Conservation (phyloP, 192 early-diverging fungal species). For the Coemansia sp. region DNA sequence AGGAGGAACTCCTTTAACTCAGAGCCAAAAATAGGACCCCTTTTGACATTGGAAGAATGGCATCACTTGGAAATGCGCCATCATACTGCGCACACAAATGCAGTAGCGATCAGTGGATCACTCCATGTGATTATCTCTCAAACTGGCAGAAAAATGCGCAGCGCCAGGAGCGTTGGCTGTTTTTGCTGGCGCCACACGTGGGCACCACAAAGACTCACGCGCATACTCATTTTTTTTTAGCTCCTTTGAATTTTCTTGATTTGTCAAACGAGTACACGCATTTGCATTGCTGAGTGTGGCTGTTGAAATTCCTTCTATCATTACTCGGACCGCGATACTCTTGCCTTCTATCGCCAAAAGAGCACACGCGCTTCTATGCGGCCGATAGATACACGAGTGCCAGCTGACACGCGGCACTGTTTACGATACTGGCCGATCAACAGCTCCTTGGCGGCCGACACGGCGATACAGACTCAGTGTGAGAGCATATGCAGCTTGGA, state of each 20-base stretch:
- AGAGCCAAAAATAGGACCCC: background rate
- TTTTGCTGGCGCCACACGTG: background rate
- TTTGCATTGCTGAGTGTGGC: background rate
- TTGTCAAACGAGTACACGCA: background rate
- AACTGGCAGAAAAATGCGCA: background rate
- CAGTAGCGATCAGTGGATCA: background rate
- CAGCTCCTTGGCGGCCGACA: conserved; percentile 23
- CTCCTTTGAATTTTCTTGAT: background rate
- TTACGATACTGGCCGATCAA: conserved; percentile 42
- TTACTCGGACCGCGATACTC: background rate
- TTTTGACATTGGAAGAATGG: background rate
- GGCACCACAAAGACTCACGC: background rate
- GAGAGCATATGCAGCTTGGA: conserved; percentile 14
- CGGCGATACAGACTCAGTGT: conserved; percentile 22
- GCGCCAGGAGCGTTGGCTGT: background rate
- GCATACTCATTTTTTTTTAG: background rate
- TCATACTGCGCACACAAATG: background rate
- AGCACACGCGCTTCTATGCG: conserved; percentile 13
- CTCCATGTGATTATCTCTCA: background rate
- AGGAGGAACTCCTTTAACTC: background rate
- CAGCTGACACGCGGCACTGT: conserved; percentile 40
- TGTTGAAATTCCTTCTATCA: background rate
- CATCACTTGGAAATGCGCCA: background rate
- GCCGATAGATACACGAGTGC: conserved; percentile 27
- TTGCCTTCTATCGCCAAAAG: background rate